phyloP scores from a whole-genome alignment of 106 monocot genomes.

The Dendrobium nobile region DNA sequence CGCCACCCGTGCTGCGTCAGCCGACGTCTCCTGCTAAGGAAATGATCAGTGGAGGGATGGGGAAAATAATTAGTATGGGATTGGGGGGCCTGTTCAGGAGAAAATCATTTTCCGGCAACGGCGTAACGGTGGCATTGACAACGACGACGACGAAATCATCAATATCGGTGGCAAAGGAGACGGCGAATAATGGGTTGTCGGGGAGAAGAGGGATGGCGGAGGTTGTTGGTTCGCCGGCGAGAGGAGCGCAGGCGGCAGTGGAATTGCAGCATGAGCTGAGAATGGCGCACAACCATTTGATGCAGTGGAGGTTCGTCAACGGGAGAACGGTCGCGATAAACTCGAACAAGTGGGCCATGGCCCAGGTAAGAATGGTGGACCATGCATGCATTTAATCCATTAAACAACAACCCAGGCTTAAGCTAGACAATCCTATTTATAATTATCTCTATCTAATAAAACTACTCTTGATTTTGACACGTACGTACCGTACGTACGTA shows the following conservation, averaged over 20 bases:
- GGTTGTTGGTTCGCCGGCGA: neutral
- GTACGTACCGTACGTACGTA: no score
- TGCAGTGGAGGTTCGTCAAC: slow-evolving; percentile 43
- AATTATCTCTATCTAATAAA: no score
- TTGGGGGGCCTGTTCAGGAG: slow-evolving; percentile 25
- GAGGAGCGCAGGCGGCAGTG: neutral
- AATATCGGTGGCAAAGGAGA: neutral
- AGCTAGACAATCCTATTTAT: no score
- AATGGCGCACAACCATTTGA: slow-evolving; percentile 22
- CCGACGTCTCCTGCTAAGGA: neutral
- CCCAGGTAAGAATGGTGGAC: neutral
- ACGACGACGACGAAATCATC: neutral
- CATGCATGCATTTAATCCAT: no score
- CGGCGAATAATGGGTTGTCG: neutral
- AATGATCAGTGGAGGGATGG: slow-evolving; percentile 2
- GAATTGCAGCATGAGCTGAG: slow-evolving; percentile 19
- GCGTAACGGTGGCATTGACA: neutral
- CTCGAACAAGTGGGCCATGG: neutral
- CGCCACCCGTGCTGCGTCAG: neutral
- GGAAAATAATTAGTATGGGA: slow-evolving; percentile 29
- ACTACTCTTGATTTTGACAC: no score
- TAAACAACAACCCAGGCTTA: no score
- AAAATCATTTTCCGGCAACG: slow-evolving; percentile 6
- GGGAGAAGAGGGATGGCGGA: neutral
- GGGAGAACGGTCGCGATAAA: neutral